Evolutionary conservation across 345 rosid genomes (phyloP), one percentile per base, ranked within the genome.

Genomic region (Isatis tinctoria): DNA sequence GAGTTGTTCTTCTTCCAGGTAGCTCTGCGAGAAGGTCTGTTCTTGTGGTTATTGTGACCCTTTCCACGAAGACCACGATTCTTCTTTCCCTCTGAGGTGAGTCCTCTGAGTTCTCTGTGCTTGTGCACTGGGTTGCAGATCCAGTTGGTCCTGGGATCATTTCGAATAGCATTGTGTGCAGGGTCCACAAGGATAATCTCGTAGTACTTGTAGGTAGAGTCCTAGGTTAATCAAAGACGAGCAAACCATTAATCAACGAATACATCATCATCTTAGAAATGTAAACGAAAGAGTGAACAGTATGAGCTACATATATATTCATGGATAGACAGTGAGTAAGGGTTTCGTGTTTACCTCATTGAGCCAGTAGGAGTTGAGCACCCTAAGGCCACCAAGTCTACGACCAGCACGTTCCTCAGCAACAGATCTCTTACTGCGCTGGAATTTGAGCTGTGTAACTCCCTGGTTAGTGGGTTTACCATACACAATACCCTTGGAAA

Each of bases 391-490:
- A 52, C 88, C 88, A 60, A 90, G 75, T 61, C 84, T 86, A 73
- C 93, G 74, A 16, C 96, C 93, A 72, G 93, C 96, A 52, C 96
- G 86, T 67, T 90, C 93, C 85, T 90, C 97, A 1, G 94, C 94
- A 51, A 90, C 92, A 11, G 90, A 90, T 39, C 97, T 75, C 84
- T 90, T 90, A 81, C 97, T 88, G 1, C 94, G 78, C 80, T 88
- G 93, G 70, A 90, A 90, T 67, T 90, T 90, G 80, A 90, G 85
- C 41, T 88, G 94, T 13, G 97, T 91, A 10, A 91, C 92, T 72
- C 97, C 94, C 89, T 90, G 93, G 67, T 90, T 90, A 3, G 93
- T 90, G 36, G 96, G 93, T 67, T 90, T 90, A 32, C 96, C 96
- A 59, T 90, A 90, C n/a, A 90, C 96, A 58, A 90, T 90, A 86